Percentiles rank a stretch among this genome's conserved stretches.
phyloP scores from a whole-genome alignment of 2,329 filamentous ascomycete genomes.

The Amylocarpus encephaloides region DNA sequence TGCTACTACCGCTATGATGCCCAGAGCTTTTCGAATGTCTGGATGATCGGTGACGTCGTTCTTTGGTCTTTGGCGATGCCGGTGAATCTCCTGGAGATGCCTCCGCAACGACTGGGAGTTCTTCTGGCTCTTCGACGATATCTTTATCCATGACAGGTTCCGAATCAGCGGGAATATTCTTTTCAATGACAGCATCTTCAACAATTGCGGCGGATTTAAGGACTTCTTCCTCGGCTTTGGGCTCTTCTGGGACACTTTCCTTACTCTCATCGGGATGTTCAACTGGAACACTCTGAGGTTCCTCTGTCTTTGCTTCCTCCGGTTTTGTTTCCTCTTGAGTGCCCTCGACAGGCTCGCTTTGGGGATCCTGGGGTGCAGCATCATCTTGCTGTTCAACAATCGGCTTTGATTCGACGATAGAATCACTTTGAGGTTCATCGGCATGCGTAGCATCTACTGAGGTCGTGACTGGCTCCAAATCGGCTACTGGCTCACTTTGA shows the following conservation, averaged over 20 bases:
- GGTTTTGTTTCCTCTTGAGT: neutral
- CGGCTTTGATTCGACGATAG: neutral
- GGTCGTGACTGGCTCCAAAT: neutral
- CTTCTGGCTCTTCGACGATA: slow-evolving; percentile 24
- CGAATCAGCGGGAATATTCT: neutral
- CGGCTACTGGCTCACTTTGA: too few species aligned
- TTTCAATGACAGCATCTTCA: neutral
- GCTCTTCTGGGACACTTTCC: neutral
- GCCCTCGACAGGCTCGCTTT: neutral
- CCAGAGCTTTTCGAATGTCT: slow-evolving; percentile 18
- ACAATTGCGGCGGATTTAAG: neutral
- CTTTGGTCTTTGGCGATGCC: slow-evolving; percentile 16
- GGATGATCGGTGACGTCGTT: slow-evolving; percentile 19
- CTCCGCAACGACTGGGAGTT: slow-evolving; percentile 14
- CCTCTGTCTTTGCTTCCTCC: neutral
- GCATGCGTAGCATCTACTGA: slow-evolving; percentile 1
- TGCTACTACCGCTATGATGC: slow-evolving; percentile 10
- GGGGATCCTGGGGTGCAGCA: neutral
- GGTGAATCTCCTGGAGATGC: slow-evolving; percentile 2
- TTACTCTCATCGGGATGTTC: neutral
- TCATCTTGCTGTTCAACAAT: neutral
- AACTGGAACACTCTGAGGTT: neutral
- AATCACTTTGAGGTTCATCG: neutral
- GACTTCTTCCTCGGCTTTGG: neutral
- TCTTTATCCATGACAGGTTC: slow-evolving; percentile 16